phyloP scores from a whole-genome alignment of 2,329 filamentous ascomycete genomes.

The Exophiala oligosperma region DNA sequence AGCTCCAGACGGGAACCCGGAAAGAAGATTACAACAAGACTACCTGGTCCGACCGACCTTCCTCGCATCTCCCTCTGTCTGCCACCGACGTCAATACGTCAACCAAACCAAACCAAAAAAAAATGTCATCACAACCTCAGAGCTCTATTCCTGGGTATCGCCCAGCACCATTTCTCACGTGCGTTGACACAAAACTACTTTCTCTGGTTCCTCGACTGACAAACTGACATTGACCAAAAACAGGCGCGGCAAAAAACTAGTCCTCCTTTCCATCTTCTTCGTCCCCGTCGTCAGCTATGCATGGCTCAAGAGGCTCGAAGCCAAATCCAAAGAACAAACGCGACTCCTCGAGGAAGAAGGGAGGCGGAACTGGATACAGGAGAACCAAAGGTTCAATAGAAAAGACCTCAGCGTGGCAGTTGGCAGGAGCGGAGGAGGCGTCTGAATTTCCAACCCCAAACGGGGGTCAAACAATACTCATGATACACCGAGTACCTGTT shows the following conservation, averaged over 20 bases:
- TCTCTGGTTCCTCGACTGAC: not conserved
- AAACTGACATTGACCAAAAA: not conserved
- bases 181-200: not conserved
- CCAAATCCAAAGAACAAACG: conserved; percentile 16
- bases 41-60: too few species aligned
- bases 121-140: conserved; percentile 16
- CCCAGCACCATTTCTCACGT: conserved; percentile 18
- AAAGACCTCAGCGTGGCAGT: conserved; percentile 21
- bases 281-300: conserved; percentile 21
- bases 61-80: not conserved
- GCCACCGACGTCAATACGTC: not conserved
- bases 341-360: conserved; percentile 24
- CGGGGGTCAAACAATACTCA: too few species aligned
- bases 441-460: conserved; percentile 3
- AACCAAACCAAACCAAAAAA: not conserved
- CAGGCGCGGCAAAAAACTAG: conserved; percentile 19
- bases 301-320: conserved; percentile 22
- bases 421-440: conserved; percentile 23
- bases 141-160: conserved; percentile 26
- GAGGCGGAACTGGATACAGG: conserved; percentile 23
- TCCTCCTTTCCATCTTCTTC: conserved; percentile 20
- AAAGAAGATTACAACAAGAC: too few species aligned
- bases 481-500: too few species aligned
- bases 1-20: too few species aligned
- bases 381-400: conserved; percentile 15